Conservation (phyloP, 163 green algal species). For the Prototheca wickerhamii region DNA sequence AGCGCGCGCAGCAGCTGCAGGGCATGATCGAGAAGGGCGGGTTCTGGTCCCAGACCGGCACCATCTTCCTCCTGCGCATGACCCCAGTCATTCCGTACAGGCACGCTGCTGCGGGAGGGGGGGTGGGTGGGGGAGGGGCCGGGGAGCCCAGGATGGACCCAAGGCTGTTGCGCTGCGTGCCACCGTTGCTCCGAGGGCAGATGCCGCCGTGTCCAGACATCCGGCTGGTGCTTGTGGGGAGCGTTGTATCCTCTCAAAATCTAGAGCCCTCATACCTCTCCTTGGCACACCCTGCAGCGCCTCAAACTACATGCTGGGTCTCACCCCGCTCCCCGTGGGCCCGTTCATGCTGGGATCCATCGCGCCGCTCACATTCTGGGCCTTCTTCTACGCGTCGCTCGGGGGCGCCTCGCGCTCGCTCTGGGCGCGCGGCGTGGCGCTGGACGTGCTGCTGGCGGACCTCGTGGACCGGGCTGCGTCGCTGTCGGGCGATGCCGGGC, state of each 20-base stretch:
- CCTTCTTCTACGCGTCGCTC: constrained; percentile 60
- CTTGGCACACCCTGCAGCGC: constrained; percentile 37
- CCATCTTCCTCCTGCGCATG: constrained; percentile 64
- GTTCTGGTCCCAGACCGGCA: constrained; percentile 58
- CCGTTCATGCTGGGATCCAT: constrained; percentile 62
- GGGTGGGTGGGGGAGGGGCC: not conserved
- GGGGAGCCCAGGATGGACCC: not conserved
- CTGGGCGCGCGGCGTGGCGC: constrained; percentile 10
- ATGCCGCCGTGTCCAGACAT: too few relatives aligned
- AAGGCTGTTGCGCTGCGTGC: too few relatives aligned
- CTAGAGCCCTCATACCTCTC: too few relatives aligned
- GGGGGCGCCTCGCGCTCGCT: constrained; percentile 50
- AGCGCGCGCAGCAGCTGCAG: constrained; percentile 39
- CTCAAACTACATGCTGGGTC: constrained; percentile 79
- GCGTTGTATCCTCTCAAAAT: too few relatives aligned
- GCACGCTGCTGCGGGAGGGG: constrained; percentile 10
- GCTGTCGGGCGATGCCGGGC: not conserved
- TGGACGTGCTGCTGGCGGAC: constrained; percentile 16
- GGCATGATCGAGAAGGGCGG: constrained; percentile 52
- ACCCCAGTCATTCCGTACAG: constrained; percentile 73
- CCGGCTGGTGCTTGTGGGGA: too few relatives aligned
- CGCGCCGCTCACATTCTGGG: constrained; percentile 65
- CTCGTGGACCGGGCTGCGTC: constrained; percentile 2
- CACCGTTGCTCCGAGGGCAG: too few relatives aligned
- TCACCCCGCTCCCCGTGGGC: constrained; percentile 52